Conservation (phyloP, 306 rosid genomes). For the Sindora glabra region DNA sequence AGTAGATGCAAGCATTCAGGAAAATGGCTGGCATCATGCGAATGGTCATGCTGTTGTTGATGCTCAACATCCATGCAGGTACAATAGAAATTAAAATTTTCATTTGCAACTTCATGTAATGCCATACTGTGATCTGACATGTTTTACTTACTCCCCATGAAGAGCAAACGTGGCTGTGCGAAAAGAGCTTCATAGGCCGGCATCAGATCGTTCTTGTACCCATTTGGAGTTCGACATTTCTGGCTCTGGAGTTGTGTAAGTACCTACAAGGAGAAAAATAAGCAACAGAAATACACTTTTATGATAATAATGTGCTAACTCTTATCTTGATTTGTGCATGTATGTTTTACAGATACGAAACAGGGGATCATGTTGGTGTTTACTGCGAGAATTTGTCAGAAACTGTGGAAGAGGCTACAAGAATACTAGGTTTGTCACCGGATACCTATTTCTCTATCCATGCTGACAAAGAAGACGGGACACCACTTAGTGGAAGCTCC, state of each 20-base stretch:
- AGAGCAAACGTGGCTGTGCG: constrained; percentile 91
- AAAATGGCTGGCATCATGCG: constrained; percentile 54
- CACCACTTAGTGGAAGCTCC: constrained; percentile 69
- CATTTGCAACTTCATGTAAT: background rate
- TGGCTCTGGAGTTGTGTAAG: constrained; percentile 73
- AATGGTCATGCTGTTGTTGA: constrained; percentile 79
- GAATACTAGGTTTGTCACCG: constrained; percentile 61
- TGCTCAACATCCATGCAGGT: constrained; percentile 99
- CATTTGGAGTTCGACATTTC: constrained; percentile 92
- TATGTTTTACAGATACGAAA: constrained; percentile 68
- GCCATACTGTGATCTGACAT: constrained; percentile 21
- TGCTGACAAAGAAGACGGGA: constrained; percentile 72
- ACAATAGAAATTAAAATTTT: background rate
- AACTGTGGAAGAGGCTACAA: constrained; percentile 68
- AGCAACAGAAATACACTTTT: background rate
- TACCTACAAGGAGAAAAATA: constrained; percentile 6
- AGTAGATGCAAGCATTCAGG: constrained; percentile 38
- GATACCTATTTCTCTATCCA: constrained; percentile 78
- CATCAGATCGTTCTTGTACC: constrained; percentile 92
- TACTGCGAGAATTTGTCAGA: constrained; percentile 86
- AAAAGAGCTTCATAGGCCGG: constrained; percentile 81
- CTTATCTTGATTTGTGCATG: constrained; percentile 4
- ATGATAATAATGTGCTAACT: background rate
- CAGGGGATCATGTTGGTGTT: constrained; percentile 98
- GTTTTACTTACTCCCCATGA: constrained; percentile 26